phyloP scores from a whole-genome alignment of 305 asterid species.

The Euphrasia arctica region DNA sequence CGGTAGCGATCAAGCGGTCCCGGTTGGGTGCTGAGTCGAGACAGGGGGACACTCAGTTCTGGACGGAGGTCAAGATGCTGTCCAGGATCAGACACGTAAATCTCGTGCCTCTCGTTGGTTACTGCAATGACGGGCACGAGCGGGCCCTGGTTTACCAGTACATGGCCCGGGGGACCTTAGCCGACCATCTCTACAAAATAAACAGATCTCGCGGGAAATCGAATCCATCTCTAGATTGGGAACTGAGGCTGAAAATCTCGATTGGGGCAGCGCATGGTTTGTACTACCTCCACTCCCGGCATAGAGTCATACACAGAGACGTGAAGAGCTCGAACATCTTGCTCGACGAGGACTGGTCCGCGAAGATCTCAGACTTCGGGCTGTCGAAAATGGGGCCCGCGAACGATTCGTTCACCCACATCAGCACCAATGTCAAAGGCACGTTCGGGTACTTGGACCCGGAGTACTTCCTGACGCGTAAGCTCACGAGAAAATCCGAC shows the following conservation, averaged over 20 bases:
- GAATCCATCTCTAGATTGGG: conserved; percentile 50
- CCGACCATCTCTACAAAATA: conserved; percentile 46
- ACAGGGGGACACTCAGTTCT: conserved; percentile 59
- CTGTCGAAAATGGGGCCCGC: conserved; percentile 64
- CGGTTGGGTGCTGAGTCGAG: conserved; percentile 30
- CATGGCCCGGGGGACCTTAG: conserved; percentile 49
- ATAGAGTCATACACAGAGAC: conserved; percentile 63
- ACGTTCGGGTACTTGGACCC: conserved; percentile 72
- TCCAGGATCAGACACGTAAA: conserved; percentile 48
- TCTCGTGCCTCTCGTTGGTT: conserved; percentile 63
- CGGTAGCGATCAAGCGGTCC: conserved; percentile 51
- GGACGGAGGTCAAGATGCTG: conserved; percentile 56
- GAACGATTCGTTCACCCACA: conserved; percentile 50
- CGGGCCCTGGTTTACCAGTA: conserved; percentile 50
- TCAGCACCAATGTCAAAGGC: conserved; percentile 60
- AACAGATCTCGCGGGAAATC: conserved; percentile 23
- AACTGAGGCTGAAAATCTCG: conserved; percentile 47
- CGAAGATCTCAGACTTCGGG: conserved; percentile 76
- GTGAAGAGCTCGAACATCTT: conserved; percentile 71
- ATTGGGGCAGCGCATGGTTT: conserved; percentile 70
- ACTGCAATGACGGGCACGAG: conserved; percentile 50
- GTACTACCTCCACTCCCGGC: conserved; percentile 58
- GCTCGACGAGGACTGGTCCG: conserved; percentile 63
- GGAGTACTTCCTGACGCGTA: conserved; percentile 46
- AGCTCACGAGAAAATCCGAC: conserved; percentile 60